phyloP scores from a whole-genome alignment of 257 asterid genomes.

The Prunella vulgaris region DNA sequence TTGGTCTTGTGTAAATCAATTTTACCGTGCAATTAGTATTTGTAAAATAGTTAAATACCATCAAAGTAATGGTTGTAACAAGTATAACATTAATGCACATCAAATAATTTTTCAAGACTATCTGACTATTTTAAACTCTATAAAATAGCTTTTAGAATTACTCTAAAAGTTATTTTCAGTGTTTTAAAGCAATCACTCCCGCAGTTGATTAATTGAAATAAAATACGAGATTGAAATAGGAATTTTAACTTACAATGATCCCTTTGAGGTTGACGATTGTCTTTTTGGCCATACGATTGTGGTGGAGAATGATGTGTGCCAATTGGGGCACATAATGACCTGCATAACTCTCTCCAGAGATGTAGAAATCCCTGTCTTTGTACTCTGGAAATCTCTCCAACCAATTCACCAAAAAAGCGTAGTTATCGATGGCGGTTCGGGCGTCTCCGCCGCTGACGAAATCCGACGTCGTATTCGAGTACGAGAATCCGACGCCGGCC shows the following conservation, averaged over 20 bases:
- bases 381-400: conserved; percentile 61
- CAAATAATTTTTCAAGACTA: no score
- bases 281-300: conserved; percentile 35
- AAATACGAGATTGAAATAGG: neutral
- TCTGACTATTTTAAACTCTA: no score
- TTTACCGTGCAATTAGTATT: no score
- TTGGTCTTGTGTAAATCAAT: no score
- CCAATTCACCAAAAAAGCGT: conserved; percentile 53
- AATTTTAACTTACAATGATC: conserved; percentile 52
- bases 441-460: conserved; percentile 35
- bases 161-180: no score
- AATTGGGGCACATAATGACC: conserved; percentile 77
- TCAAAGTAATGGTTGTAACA: no score
- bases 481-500: conserved; percentile 85
- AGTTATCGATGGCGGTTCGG: conserved; percentile 49
- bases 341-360: conserved; percentile 68
- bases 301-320: conserved; percentile 49
- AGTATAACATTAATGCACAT: no score
- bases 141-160: no score
- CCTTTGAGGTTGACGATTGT: conserved; percentile 67
- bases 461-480: conserved; percentile 55
- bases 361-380: conserved; percentile 45
- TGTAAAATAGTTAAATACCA: no score
- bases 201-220: no score
- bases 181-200: no score